Evolutionary conservation across 1,139 yeast genomes (phyloP), one percentile per base, ranked within the genome.

Genomic region (Scheffersomyces cryptocercus): DNA sequence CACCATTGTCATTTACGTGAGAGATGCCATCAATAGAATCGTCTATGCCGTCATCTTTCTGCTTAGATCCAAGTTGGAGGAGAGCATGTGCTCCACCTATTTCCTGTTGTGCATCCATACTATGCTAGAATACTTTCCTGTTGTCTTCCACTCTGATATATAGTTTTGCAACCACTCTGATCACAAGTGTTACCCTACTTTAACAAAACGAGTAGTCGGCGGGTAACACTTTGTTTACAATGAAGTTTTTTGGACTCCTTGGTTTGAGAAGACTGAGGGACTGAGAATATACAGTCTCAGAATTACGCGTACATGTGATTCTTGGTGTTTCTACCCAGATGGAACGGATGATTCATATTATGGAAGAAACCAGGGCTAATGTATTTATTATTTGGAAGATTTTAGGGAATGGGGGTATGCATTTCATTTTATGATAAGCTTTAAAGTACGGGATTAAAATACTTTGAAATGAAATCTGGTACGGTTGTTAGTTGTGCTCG

Each of bases 11-110:
- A 35, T 43, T 38, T 5, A 39, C 39, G 29, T 47, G 46, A 13
- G 47, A 46, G 26, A 35, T 29, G 28, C 20, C 51, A 11, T 42
- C 51, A 30, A 30, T 39, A 30, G 40, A 39, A 24, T 43, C 50
- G 31, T 44, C 47, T 29, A 52, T 59, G 9, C 55, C 56, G 9
- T 55, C 61, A 29, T 53, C 59, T 39, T 59, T 63, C 33, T 48
- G 52, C 44, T 69, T 68, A 15, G 69, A 58, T 10, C 77, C 77
- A 7, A 73, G 54, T 61, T 64, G 76, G 15, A 73, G 65, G 33
- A 73, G 63, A 8, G 77, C 79, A 46, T 70, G 75, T 14, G 78
- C 78, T 10, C 78, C 77, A 13, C 77, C 77, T 28, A 72, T 63
- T 50, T 71, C 75, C 50, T 62, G 73, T 49, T 66, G 73, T 42